These are phyloP conservation scores for Massariosphaeria phaeospora DNA, from an alignment of 495 filamentous ascomycete genomes.

Conservation along the genomic window DNA sequence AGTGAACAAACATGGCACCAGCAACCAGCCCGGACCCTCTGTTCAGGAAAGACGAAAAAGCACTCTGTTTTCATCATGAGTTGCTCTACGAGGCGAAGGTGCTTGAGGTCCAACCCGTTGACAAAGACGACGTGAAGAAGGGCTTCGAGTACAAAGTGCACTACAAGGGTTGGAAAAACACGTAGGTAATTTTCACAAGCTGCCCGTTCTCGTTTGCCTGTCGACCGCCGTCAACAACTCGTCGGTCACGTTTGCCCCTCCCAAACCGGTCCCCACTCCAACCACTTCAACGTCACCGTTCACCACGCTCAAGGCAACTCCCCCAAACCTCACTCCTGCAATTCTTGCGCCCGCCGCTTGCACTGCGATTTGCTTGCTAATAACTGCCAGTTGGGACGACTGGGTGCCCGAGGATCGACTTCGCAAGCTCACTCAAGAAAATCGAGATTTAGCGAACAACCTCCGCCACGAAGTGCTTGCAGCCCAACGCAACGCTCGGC, in stretches of 20 bases:
- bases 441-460: conserved; percentile 73
- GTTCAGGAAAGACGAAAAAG: conserved; percentile 85
- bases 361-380: not conserved
- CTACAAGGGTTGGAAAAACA: conserved; percentile 99
- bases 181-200: conserved; percentile 52
- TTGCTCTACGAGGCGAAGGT: conserved; percentile 97
- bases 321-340: not conserved
- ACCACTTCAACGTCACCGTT: not conserved
- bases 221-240: not conserved
- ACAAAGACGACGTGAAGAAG: conserved; percentile 66
- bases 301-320: not conserved
- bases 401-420: conserved; percentile 95
- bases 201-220: conserved; percentile 7
- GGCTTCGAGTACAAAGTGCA: conserved; percentile 84
- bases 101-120: conserved; percentile 62
- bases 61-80: conserved; percentile 94
- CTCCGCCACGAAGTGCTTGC: conserved; percentile 58
- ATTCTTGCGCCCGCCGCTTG: not conserved
- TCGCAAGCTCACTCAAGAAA: conserved; percentile 90
- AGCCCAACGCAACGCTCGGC: conserved; percentile 39
- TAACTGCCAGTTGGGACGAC: conserved; percentile 76
- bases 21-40: conserved; percentile 48
- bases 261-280: not conserved
- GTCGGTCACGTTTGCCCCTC: not conserved
- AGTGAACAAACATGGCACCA: conserved; percentile 53